Base-by-base conservation (phyloP, 2,329 filamentous ascomycete species). In the Pseudocercospora eumusae region DNA sequence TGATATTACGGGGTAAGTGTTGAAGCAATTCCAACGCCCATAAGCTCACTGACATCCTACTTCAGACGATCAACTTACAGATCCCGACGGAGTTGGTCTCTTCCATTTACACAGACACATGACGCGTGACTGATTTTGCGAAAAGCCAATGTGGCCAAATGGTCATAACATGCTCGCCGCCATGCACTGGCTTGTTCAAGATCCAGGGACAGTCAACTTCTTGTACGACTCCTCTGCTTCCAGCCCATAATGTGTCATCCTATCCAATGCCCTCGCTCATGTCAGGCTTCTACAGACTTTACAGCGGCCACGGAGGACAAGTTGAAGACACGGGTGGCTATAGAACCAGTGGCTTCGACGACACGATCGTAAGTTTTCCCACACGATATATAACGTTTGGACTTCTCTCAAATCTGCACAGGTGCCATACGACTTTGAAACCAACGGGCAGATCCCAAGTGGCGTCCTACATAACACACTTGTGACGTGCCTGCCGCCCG, bases 281-380 rank as follows among this genome's bases (percentile, higher is more conserved):
- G 5, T 1, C 11, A 10, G 0, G 1, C 9, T 13, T 23, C 21
- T 11, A 18, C 44, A 47, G 44, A 15, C 84, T 84, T 65, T 87
- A 86, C 66, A 84, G 81, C 0, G 84, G 84, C 0, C 84, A 87
- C 64, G 84, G 84, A 57, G 81, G 83, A 45, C 83, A 84, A 21
- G 63, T 65, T 1, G 57, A 45, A 23, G 63, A 65, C 36, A 61
- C 44, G 10, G 44, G 57, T 10, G 3, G 60, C 31, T 59, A 69
- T 27, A 62, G 71, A 8, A 62, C 66, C 6, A 66, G 76, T n/a
- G 66, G 69, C 28, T 69, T 70, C 57, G 64, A 71, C 56, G 69
- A 73, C 62, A 73, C 73, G 4, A 66, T 75, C 45, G 68, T 47
- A 15, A 47, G 18, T 15, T 18, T 47, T 47, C 6, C 13, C 9